Evolutionary conservation across 352 stramenopile genomes (phyloP), one percentile per base, ranked within the genome.

Genomic region (Pythium diclinum): DNA sequence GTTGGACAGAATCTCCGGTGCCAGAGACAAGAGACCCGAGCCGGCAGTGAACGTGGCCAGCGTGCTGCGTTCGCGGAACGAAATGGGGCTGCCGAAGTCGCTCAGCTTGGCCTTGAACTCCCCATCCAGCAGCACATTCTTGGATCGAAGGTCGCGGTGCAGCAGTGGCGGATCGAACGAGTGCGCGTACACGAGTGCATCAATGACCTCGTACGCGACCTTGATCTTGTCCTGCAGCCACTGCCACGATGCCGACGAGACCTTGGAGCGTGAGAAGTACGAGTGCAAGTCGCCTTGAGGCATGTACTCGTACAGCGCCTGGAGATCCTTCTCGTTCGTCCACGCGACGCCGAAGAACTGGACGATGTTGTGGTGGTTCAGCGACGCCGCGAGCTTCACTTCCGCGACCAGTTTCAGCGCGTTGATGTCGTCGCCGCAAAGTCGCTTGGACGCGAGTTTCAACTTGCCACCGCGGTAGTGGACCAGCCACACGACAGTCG

Each of bases 251-350:
- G 21, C 13, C 21, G 48, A n/a, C 7, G 48, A 36, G 21, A 19
- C 48, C 8, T 19, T 32, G 9, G 21, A 19, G 48, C 21, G 21
- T 2, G 21, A 17, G 3, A 62, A 17, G 28, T 62, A 65, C 34
- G 47, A 25, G 9, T 56, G 49, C 25, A 74, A 30, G 34, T 74
- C 67, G 21, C 67, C 67, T 13, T 59, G 47, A 3, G 36, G 38
- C 62, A 70, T 68, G 44, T 61, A 74, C 58, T 74, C 67, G 30
- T 56, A 54, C 5, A 74, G 42, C 7, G 51, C 42, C 17, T 47
- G 19, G 8, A 74, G 32, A 33, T 62, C 56, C 3, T 40, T 46
- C 17, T 67, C 57, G 19, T 74, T 74, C 36, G 59, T 65, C 62
- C 63, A 70, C 23, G 52, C 56, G 21, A 71, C 67, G 13, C 67